These are phyloP conservation scores for Nemania serpens DNA, from an alignment of 2,329 filamentous ascomycete genomes.

Conservation along the genomic window DNA sequence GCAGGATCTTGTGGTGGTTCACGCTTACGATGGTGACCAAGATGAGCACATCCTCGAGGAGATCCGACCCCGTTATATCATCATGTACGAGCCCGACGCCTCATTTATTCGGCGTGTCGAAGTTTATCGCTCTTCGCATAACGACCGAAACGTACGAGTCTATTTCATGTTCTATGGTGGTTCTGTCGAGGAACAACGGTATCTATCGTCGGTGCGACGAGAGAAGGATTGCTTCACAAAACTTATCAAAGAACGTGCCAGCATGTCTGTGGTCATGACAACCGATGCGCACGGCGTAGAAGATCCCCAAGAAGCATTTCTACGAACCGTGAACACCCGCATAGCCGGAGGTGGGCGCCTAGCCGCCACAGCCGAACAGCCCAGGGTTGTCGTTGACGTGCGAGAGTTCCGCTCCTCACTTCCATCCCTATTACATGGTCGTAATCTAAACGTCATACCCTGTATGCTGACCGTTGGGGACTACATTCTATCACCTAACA, in stretches of 20 bases:
- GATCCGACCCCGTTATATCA: conserved; percentile 87
- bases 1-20: conserved; percentile 84
- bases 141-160: conserved; percentile 83
- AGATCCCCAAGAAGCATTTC: conserved; percentile 87
- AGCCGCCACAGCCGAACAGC: conserved; percentile 80
- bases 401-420: conserved; percentile 94
- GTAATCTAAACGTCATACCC: conserved; percentile 85
- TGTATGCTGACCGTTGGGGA: conserved; percentile 97
- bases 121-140: conserved; percentile 93
- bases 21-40: conserved; percentile 93
- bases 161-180: conserved; percentile 97
- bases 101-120: conserved; percentile 94
- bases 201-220: conserved; percentile 84
- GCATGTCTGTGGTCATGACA: conserved; percentile 88
- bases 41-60: conserved; percentile 98
- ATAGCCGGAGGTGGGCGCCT: conserved; percentile 92
- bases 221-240: conserved; percentile 97
- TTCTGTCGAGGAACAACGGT: conserved; percentile 94
- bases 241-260: conserved; percentile 90
- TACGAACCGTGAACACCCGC: conserved; percentile 93
- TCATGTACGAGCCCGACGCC: conserved; percentile 98
- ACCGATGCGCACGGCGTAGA: conserved; percentile 70
- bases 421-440: conserved; percentile 87
- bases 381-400: conserved; percentile 91
- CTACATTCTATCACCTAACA: conserved; percentile 88